Percentiles rank a stretch among this genome's conserved stretches.
phyloP scores from a whole-genome alignment of 192 early-diverging fungal genomes.

The Paraglomus occultum region DNA sequence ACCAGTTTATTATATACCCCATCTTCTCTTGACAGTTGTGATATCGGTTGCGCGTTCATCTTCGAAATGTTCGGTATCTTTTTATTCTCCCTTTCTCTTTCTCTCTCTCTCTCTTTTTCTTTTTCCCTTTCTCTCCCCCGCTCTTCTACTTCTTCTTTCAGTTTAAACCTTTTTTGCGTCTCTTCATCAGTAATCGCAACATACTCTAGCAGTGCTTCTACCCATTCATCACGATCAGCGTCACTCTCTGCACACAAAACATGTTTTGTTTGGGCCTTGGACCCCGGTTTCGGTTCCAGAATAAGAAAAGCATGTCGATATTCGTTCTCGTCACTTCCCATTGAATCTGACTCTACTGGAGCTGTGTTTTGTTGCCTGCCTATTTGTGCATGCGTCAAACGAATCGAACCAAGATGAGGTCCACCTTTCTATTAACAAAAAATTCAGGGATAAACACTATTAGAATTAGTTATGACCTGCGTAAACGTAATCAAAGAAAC shows the following conservation, averaged over 20 bases:
- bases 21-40: conserved; percentile 33
- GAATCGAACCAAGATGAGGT: conserved; percentile 68
- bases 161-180: conserved; percentile 29
- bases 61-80: conserved; percentile 26
- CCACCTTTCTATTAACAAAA: conserved; percentile 61
- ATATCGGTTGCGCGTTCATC: conserved; percentile 36
- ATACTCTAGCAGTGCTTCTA: conserved; percentile 60
- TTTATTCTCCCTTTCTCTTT: conserved; percentile 3
- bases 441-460: too few species aligned
- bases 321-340: conserved; percentile 52
- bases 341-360: conserved; percentile 24
- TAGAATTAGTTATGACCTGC: neutral
- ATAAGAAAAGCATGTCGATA: conserved; percentile 87
- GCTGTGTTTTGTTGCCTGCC: conserved; percentile 51
- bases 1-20: conserved; percentile 33
- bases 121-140: too few species aligned
- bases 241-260: conserved; percentile 89
- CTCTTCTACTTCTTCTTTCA: neutral
- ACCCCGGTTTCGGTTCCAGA: conserved; percentile 68
- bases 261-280: conserved; percentile 63
- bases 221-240: conserved; percentile 89
- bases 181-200: conserved; percentile 31
- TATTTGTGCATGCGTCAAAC: conserved; percentile 72
- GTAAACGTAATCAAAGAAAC: conserved; percentile 7
- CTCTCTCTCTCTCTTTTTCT: conserved; percentile 23